Percentiles rank a stretch among this genome's conserved stretches.
These are phyloP conservation scores for Metarhizium brunneum DNA, from an alignment of 2,329 filamentous ascomycete genomes.

Conservation along the genomic window DNA sequence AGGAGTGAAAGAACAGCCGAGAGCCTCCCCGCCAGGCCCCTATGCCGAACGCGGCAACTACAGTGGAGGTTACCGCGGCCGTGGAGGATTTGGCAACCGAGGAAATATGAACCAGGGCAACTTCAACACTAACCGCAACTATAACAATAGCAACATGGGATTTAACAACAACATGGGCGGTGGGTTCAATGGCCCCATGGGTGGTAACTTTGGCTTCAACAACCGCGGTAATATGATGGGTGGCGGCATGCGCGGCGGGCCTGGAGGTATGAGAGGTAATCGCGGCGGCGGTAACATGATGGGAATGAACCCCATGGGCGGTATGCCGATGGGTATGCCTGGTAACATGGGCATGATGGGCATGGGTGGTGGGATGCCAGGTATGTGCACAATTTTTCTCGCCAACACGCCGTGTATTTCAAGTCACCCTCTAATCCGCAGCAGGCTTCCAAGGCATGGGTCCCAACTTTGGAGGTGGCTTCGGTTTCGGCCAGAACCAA, in stretches of 20 bases:
- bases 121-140: slow-evolving; percentile 34
- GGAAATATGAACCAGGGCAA: slow-evolving; percentile 36
- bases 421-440: slow-evolving; percentile 11
- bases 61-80: slow-evolving; percentile 42
- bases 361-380: slow-evolving; percentile 29
- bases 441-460: slow-evolving; percentile 59
- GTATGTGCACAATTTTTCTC: slow-evolving; percentile 14
- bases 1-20: slow-evolving; percentile 50
- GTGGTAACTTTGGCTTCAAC: slow-evolving; percentile 43
- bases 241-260: slow-evolving; percentile 38
- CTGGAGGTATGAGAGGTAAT: slow-evolving; percentile 39
- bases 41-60: slow-evolving; percentile 38
- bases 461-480: slow-evolving; percentile 63
- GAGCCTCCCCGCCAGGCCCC: slow-evolving; percentile 38
- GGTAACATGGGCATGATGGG: slow-evolving; percentile 49
- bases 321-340: slow-evolving; percentile 47
- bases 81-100: slow-evolving; percentile 35
- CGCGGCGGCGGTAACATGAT: slow-evolving; percentile 44
- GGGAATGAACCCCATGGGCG: slow-evolving; percentile 36
- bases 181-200: slow-evolving; percentile 40
- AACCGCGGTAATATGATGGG: slow-evolving; percentile 25
- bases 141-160: slow-evolving; percentile 35
- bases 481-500: slow-evolving; percentile 50
- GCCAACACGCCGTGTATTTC: neutral
- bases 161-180: slow-evolving; percentile 37